Evolutionary conservation across 2,329 filamentous ascomycete species (phyloP).

Genomic region (Botrytis elliptica): DNA sequence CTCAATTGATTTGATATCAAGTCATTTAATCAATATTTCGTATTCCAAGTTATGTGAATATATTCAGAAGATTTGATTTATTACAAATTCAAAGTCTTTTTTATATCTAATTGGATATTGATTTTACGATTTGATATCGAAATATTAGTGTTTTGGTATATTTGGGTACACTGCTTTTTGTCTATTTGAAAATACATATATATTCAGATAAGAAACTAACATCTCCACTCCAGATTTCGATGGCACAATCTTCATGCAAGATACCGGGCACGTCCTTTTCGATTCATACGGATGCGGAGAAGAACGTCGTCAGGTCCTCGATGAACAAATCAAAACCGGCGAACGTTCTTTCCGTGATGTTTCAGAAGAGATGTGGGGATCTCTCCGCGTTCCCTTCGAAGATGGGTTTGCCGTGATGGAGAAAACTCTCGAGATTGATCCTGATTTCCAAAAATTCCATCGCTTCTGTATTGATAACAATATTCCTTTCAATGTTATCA

Average conservation of each 20-base stretch:
- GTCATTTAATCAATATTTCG: background rate
- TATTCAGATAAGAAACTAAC: conserved; percentile 21
- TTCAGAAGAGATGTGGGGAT: conserved; percentile 72
- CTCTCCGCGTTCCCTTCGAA: conserved; percentile 64
- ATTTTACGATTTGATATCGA: background rate
- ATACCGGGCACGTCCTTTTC: conserved; percentile 68
- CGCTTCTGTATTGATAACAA: conserved; percentile 60
- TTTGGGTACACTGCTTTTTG: background rate
- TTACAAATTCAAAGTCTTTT: background rate
- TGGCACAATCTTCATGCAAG: conserved; percentile 71
- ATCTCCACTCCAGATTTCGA: conserved; percentile 56
- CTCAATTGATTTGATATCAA: background rate
- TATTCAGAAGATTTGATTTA: background rate
- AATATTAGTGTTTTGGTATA: background rate
- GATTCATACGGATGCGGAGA: conserved; percentile 63
- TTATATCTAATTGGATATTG: background rate
- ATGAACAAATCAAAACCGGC: conserved; percentile 63
- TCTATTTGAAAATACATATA: background rate
- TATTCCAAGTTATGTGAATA: background rate
- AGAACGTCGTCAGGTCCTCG: conserved; percentile 54
- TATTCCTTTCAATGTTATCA: conserved; percentile 70
- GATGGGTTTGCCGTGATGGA: conserved; percentile 66
- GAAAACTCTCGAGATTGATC: conserved; percentile 60
- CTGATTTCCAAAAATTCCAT: conserved; percentile 63
- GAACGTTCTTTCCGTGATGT: conserved; percentile 67